Evolutionary conservation across 2,329 filamentous ascomycete genomes (phyloP).

Genomic region (Epichloe glyceriae): DNA sequence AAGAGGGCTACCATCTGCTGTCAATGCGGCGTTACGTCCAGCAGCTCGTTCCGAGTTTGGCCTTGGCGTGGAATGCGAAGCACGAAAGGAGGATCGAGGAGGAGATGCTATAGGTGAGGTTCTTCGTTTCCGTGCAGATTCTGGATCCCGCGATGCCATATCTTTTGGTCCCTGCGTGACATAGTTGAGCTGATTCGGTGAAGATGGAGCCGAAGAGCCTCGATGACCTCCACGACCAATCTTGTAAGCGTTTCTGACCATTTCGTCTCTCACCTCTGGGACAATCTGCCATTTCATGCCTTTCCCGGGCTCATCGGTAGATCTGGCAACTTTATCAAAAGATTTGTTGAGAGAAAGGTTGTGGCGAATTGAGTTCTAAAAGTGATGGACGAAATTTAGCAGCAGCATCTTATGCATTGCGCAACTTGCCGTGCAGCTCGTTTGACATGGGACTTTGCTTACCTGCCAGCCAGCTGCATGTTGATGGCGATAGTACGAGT

Average conservation of each 20-base stretch:
- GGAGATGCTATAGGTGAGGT: slow-evolving; percentile 43
- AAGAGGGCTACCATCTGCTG: slow-evolving; percentile 48
- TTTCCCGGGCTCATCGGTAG: slow-evolving; percentile 91
- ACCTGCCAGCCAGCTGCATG: slow-evolving; percentile 77
- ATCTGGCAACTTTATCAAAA: slow-evolving; percentile 84
- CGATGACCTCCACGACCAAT: slow-evolving; percentile 51
- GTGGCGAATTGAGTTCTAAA: slow-evolving; percentile 85
- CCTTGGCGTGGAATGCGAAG: slow-evolving; percentile 46
- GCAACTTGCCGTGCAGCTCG: not conserved
- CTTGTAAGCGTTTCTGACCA: slow-evolving; percentile 59
- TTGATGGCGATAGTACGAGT: slow-evolving; percentile 85
- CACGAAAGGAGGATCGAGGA: slow-evolving; percentile 34
- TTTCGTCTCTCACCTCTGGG: slow-evolving; percentile 72
- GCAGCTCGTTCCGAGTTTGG: slow-evolving; percentile 29
- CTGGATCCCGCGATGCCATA: slow-evolving; percentile 36
- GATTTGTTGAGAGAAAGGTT: slow-evolving; percentile 91
- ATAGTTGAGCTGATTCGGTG: slow-evolving; percentile 47
- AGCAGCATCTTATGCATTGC: not conserved
- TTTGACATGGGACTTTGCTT: slow-evolving; percentile 17
- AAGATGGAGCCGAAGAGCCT: slow-evolving; percentile 60
- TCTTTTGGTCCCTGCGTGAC: slow-evolving; percentile 46
- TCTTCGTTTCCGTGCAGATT: slow-evolving; percentile 43
- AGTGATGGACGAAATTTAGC: not conserved
- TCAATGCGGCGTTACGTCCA: slow-evolving; percentile 24
- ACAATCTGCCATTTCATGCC: slow-evolving; percentile 99